A percentile compares a stretch with the other conserved stretches of the same genome.
Conservation (phyloP, 495 filamentous ascomycete genomes). For the Staphylotrichum longicolle region DNA sequence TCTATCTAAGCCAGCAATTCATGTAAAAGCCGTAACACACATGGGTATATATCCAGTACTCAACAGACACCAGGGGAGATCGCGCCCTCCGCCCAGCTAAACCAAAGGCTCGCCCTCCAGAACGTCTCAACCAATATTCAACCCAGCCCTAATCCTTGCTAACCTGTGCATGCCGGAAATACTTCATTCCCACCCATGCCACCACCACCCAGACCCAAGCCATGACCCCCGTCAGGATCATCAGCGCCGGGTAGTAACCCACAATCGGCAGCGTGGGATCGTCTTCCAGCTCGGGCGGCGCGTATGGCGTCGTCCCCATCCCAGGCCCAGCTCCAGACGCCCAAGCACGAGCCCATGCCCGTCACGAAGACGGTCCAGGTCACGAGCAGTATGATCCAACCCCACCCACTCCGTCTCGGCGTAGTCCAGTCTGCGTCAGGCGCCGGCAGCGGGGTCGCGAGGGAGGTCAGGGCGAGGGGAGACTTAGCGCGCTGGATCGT, state of each 20-base stretch:
- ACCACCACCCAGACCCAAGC: constrained; percentile 98
- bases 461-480: constrained; percentile 50
- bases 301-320: constrained; percentile 92
- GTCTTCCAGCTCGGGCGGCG: constrained; percentile 88
- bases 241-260: constrained; percentile 92
- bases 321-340: constrained; percentile 99
- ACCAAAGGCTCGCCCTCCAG: not conserved
- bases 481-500: constrained; percentile 59
- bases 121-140: not conserved
- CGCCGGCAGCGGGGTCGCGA: constrained; percentile 39
- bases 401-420: constrained; percentile 94
- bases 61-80: no score
- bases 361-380: constrained; percentile 95
- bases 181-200: constrained; percentile 99
- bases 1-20: no score
- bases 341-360: constrained; percentile 91
- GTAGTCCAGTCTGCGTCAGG: constrained; percentile 70
- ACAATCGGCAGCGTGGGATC: constrained; percentile 91
- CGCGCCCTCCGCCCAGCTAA: not conserved
- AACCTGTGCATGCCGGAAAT: constrained; percentile 96
- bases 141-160: constrained; percentile 42
- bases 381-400: constrained; percentile 82
- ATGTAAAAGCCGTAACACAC: no score
- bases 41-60: no score
- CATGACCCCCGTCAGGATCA: constrained; percentile 91